Evolutionary conservation across 2,329 filamentous ascomycete species (phyloP), one percentile per base, ranked within the genome.

Genomic region (Aspergillus quadricinctus): DNA sequence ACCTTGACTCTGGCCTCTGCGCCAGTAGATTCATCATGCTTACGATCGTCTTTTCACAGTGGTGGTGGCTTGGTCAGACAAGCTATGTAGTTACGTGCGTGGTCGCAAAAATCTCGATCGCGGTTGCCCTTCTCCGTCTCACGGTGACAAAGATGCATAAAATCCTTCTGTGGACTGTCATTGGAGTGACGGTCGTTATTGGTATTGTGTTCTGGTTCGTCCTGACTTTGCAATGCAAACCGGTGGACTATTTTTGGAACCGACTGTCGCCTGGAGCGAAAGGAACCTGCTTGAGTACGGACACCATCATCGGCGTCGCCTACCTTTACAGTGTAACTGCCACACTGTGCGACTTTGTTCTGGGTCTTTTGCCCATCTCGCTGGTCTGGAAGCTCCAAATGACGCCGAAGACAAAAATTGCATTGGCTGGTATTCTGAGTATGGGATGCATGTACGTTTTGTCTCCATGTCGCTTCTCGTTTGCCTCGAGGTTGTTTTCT

Each of bases 1-100:
- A 50, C 21, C 21, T 37, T 17, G 23, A 11, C 11, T 40, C 5
- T 10, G 17, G 3, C 45, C 11, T 23, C 17, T 37, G 8, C 14
- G 11, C 31, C 14, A 17, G 14, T 29, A 28, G 17, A 9, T 28
- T 23, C 14, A 17, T 40, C 10, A 14, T 5, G 27, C 28, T 51
- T 28, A 53, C 59, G 46, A 21, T 60, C 48, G 23, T 41, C 25
- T 37, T 45, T 9, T 37, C 31, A 45, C 21, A 73, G 71, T 74
- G 69, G 68, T 84, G 80, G 80, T 84, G 79, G 71, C 74, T 83
- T n/a, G 81, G 80, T 60, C 81, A 83, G 62, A 69, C 80, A n/a
- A 77, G 78, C 59, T 84, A 84, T 64, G 76, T 79, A 7, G 66
- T 80, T 54, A 73, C 76, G 4, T 80, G 75, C 23, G 73, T 76